Conservation (phyloP, 257 asterid species). For the Solanum paucissectum region DNA sequence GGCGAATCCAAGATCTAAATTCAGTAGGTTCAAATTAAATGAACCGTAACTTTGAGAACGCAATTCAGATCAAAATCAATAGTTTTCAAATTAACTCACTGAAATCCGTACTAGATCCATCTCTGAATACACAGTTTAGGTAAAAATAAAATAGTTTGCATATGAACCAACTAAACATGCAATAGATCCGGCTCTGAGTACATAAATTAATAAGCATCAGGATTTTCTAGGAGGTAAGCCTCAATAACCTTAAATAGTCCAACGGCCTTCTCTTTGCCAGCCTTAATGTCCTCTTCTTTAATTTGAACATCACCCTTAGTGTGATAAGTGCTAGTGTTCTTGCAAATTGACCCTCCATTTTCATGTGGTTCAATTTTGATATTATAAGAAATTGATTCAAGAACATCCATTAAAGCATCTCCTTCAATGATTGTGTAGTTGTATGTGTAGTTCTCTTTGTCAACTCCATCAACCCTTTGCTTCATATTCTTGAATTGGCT, state of each 20-base stretch:
- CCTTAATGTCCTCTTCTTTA: constrained; percentile 19
- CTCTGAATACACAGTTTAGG: neutral
- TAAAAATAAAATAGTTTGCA: neutral
- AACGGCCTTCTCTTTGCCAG: constrained; percentile 10
- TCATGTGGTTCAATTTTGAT: constrained; percentile 24
- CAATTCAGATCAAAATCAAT: neutral
- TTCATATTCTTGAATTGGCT: constrained; percentile 32
- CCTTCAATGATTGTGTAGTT: constrained; percentile 41
- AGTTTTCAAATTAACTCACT: neutral
- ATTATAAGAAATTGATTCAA: constrained; percentile 31
- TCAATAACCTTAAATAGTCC: constrained; percentile 17
- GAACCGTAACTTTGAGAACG: neutral
- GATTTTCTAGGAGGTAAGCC: constrained; percentile 18
- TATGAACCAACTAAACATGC: too few species aligned
- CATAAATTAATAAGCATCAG: neutral
- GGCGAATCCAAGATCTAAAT: neutral
- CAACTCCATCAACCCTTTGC: constrained; percentile 31
- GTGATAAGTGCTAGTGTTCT: constrained; percentile 21
- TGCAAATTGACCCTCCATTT: constrained; percentile 39
- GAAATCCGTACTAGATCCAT: neutral
- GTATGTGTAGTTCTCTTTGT: constrained; percentile 23
- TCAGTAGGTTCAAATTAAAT: neutral
- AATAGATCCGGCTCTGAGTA: neutral
- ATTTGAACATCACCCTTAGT: constrained; percentile 25
- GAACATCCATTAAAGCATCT: constrained; percentile 20